Base-by-base conservation (phyloP, 495 filamentous ascomycete genomes). In the Annulohypoxylon maeteangense region DNA sequence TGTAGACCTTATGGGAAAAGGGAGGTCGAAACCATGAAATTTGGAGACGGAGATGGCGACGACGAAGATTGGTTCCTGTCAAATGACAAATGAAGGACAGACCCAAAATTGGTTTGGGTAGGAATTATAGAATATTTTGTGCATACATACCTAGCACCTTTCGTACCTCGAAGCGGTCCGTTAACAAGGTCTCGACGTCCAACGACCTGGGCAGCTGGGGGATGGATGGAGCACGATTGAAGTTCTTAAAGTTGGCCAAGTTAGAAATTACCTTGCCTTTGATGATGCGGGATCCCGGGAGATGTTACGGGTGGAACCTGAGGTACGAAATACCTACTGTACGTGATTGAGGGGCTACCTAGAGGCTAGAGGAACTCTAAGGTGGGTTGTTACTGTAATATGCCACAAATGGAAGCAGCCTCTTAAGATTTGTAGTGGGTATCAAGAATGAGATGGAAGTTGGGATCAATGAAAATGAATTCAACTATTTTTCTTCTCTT, bases 281-380 rank as follows among this genome's bases (percentile, higher is more conserved):
- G 64, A 29, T 27, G 70, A 72, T 72, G 65, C 60, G 65, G 70
- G 70, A 72, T 68, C 59, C 64, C 70, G 70, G 70, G 60, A 65
- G 65, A 68, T 72, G 64, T 72, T 61, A 68, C 54, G 60, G 59
- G 70, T 63, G 58, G 63, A 56, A 72, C 58, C 48, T 62, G 23
- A 56, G 61, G 65, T 62, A 66, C 56, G 62, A 66, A 62, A 65
- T 65, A 65, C 59, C 11, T 50, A 44, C 31, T 66, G 54, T 66
- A 66, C 44, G 62, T 65, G 53, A 65, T 68, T 66, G 54, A 57
- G 54, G 34, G 32, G 54, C 20, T 57, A 6, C n/a, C n/a, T 1
- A 34, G 14, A 27, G 5, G 18, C 4, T 50, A 29, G n/a, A 12
- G 11, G 36, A 40, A 40, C 36, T 14, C 4, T 40, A 7, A 40